Base-by-base conservation (phyloP, 371 early-diverging fungal species). In the Rhizopus arrhizus region DNA sequence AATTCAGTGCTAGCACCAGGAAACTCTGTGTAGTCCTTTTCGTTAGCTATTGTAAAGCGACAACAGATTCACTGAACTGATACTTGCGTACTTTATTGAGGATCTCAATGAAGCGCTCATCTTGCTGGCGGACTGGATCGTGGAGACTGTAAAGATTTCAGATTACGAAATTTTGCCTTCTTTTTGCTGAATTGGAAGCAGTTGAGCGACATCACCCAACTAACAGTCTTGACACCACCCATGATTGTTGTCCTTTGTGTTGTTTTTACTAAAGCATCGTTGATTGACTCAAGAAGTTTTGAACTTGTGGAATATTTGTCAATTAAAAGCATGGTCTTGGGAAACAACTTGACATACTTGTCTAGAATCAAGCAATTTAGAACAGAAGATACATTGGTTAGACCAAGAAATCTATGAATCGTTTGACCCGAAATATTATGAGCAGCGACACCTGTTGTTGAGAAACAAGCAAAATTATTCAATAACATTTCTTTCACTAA, bases 161-260 rank as follows among this genome's bases (percentile, higher is more conserved):
- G 11, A 31, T 16, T 42, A 2, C 55, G 42, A 54, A 5, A 54
- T 42, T 15, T 10, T 32, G 13, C 34, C 31, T 54, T 53, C 54
- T 10, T 28, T 12, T 38, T 53, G n/a, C 22, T 53, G 6, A 13
- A 49, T 34, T n/a, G 50, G 58, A n/a, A 47, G 13, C 2, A 58
- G 38, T 10, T 58, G 58, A 2, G 50, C 58, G n/a, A 49, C n/a
- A 36, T 58, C 58, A 7, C 58, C 58, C 15, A 41, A 58, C 5
- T 49, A 49, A 4, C 48, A 29, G 41, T 40, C 13, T 36, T 28
- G 5, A 40, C 12, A 0, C 50, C 48, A n/a, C 58, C 58, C 28
- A 58, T 31, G 3, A 40, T 8, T 2, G 28, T 7, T 3, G 1
- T 1, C 13, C 41, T 48, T 12, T 40, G 2, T 4, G 50, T 48